A percentile compares a stretch with the other conserved stretches of the same genome.
Evolutionary conservation across 352 stramenopile species (phyloP).

Genomic region (Phytophthora boehmeriae): DNA sequence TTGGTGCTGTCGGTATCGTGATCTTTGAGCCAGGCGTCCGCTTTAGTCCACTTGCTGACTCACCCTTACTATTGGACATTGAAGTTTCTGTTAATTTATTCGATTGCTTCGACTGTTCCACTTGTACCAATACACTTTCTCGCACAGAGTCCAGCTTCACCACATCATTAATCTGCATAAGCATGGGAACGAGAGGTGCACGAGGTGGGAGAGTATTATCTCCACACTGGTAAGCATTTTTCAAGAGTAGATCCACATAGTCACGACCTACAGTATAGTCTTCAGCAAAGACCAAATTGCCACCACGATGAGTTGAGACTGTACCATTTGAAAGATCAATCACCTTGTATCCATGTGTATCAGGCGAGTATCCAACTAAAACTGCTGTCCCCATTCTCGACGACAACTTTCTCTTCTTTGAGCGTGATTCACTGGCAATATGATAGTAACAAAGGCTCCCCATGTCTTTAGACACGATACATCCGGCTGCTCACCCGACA

Average conservation of each 20-base stretch:
- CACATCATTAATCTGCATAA: too few species aligned
- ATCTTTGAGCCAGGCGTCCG: too few species aligned
- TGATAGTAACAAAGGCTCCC: conserved; percentile 1
- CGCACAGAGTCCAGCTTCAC: too few species aligned
- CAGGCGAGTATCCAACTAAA: not conserved
- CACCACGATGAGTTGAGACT: not conserved
- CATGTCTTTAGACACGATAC: not conserved
- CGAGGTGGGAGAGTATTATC: not conserved
- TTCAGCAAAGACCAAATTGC: conserved; percentile 1
- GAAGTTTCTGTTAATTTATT: too few species aligned
- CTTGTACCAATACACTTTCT: too few species aligned
- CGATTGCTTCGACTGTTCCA: too few species aligned
- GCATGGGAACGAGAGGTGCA: conserved; percentile 2
- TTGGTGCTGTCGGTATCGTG: too few species aligned
- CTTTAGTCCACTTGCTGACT: too few species aligned
- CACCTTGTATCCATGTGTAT: conserved; percentile 7
- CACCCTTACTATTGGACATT: too few species aligned
- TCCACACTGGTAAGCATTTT: not conserved
- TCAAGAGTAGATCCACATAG: not conserved
- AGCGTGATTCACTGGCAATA: not conserved
- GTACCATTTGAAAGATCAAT: conserved; percentile 2
- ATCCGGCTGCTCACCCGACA: not conserved
- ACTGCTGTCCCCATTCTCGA: not conserved
- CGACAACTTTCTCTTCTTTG: conserved; percentile 5
- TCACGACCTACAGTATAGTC: not conserved